Base-by-base conservation (phyloP, 1,284 basidiomycete species). In the Bjerkandera adusta region DNA sequence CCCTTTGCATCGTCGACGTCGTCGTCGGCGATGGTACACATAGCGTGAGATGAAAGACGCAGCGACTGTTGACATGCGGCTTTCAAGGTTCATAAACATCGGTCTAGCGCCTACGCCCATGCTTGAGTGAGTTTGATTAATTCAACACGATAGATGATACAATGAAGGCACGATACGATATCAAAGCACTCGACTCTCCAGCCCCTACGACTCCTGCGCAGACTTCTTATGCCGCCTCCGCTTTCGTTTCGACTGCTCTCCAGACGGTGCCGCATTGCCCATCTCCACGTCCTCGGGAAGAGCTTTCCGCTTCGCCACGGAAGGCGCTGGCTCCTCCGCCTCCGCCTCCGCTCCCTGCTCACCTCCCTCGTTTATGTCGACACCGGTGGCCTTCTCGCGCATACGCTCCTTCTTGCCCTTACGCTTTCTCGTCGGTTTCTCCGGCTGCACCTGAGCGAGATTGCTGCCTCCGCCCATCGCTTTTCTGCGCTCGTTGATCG, bases 331-430 rank as follows among this genome's bases (percentile, higher is more conserved):
- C 50, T 24, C 46, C 44, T 34, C 42, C 54, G 4, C 49, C 57
- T 24, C 47, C 54, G 32, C 47, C 12, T 48, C 51, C 30, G 49
- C 57, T 24, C 47, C 61, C 11, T 56, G 64, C 8, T 48, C 57
- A 4, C 38, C 58, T 21, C 33, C 60, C 4, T 43, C 64, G n/a
- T 51, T 58, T 8, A 46, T 50, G 21, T 50, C 60, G 13, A 36
- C 64, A 13, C 50, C 64, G 8, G 50, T 61, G 7, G 57, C 65
- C 58, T 71, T 81, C 53, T 69, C 58, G 57, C 70, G 79, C 70
- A 77, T 70, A 33, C 86, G 72, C 68, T 89, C 85, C 69, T 87
- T 89, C 75, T 82, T 88, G 4, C 85, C 86, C 60, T 76, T 85
- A 55, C 85, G 66, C 66, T 83, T 86, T 72, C 84, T 85, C 56